A percentile compares a stretch with the other conserved stretches of the same genome.
Conservation (phyloP, 257 asterid genomes). For the Lycium ferocissimum region DNA sequence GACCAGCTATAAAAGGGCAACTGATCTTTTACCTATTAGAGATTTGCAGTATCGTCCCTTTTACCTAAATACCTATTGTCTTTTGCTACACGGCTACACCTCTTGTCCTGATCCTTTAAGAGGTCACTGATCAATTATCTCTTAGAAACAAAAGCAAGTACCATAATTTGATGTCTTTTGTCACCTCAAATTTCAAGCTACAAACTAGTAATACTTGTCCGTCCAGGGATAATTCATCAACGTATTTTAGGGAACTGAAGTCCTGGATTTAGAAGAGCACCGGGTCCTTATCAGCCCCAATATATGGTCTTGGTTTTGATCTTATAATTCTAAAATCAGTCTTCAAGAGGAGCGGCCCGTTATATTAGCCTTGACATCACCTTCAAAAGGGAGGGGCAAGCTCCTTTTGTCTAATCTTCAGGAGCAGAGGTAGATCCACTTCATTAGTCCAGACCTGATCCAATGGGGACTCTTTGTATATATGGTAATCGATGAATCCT, state of each 20-base stretch:
- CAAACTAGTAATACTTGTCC: too few species aligned
- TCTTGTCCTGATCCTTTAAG: neutral
- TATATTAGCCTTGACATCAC: neutral
- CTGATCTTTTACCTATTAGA: too few species aligned
- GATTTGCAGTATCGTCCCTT: too few species aligned
- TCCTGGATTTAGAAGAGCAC: neutral
- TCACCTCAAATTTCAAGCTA: too few species aligned
- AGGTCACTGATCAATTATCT: neutral
- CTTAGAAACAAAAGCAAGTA: neutral
- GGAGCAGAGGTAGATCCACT: neutral
- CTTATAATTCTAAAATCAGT: neutral
- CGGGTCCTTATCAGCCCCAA: neutral
- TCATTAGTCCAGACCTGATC: neutral
- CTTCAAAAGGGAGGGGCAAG: neutral
- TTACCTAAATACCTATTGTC: too few species aligned
- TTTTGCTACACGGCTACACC: too few species aligned
- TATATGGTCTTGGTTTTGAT: neutral
- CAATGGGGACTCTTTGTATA: too few species aligned
- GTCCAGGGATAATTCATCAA: too few species aligned
- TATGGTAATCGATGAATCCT: too few species aligned
- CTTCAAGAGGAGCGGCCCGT: neutral
- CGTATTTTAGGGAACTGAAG: too few species aligned
- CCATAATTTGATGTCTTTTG: neutral
- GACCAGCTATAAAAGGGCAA: neutral
- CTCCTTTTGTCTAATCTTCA: neutral